These are phyloP conservation scores for Erigeron philadelphicus DNA, from an alignment of 140 eudicot species.

Conservation along the genomic window DNA sequence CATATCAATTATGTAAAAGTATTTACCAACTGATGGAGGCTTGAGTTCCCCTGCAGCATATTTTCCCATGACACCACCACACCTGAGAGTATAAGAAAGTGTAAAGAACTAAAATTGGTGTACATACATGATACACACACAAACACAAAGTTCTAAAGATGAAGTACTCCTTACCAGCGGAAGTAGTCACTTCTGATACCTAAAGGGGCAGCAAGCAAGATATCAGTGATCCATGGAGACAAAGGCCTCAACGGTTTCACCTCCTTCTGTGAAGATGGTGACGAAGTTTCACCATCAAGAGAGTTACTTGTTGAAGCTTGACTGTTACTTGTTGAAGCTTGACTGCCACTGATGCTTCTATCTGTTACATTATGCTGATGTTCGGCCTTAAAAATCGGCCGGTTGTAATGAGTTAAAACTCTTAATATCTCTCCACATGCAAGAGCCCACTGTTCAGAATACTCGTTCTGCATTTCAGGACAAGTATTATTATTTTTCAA, in stretches of 20 bases:
- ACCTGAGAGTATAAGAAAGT: slow-evolving; percentile 40
- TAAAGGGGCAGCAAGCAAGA: slow-evolving; percentile 95
- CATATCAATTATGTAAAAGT: not conserved
- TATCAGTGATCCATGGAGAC: slow-evolving; percentile 96
- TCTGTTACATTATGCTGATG: slow-evolving; percentile 47
- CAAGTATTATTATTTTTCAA: slow-evolving; percentile 4
- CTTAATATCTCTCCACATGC: slow-evolving; percentile 95
- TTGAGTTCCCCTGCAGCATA: slow-evolving; percentile 95
- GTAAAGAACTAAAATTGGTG: slow-evolving; percentile 11
- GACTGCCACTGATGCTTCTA: slow-evolving; percentile 62
- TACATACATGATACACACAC: not conserved
- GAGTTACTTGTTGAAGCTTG: slow-evolving; percentile 68
- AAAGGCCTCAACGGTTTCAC: slow-evolving; percentile 77
- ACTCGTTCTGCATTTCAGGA: slow-evolving; percentile 62
- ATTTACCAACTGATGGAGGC: slow-evolving; percentile 81
- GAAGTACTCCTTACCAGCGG: slow-evolving; percentile 61
- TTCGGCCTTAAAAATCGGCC: slow-evolving; percentile 79
- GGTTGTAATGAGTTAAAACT: slow-evolving; percentile 87
- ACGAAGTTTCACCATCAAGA: slow-evolving; percentile 35
- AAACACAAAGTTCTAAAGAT: slow-evolving; percentile 18
- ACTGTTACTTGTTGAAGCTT: slow-evolving; percentile 61
- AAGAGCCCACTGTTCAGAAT: slow-evolving; percentile 97
- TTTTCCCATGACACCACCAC: slow-evolving; percentile 99
- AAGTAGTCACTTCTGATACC: slow-evolving; percentile 96
- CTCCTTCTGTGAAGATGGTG: slow-evolving; percentile 53